Evolutionary conservation across 306 rosid species (phyloP).

Genomic region (Cicer judaicum): DNA sequence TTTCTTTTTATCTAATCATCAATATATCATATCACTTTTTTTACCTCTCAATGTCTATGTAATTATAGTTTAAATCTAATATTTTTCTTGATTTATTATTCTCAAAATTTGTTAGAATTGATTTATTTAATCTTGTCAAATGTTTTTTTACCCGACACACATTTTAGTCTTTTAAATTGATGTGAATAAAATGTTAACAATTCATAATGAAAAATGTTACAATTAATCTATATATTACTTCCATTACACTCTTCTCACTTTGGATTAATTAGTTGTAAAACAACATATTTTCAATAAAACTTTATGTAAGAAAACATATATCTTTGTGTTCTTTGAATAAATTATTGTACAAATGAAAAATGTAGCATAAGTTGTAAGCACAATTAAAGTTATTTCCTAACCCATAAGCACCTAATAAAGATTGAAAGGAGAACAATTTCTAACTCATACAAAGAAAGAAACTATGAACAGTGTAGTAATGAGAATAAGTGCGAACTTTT

Average conservation of each 20-base stretch:
- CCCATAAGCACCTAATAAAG: constrained; percentile 34
- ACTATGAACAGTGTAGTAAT: neutral
- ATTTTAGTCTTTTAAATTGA: neutral
- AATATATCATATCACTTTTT: too few relatives aligned
- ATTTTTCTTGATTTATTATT: neutral
- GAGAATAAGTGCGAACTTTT: constrained; percentile 40
- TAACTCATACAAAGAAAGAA: neutral
- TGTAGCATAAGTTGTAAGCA: constrained; percentile 16
- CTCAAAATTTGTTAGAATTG: constrained; percentile 13
- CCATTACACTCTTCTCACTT: neutral
- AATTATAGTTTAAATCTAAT: too few relatives aligned
- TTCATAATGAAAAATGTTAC: constrained; percentile 15
- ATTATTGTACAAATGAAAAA: neutral
- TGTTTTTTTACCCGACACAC: neutral
- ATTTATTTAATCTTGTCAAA: constrained; percentile 7
- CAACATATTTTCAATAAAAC: neutral
- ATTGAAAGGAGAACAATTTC: constrained; percentile 1
- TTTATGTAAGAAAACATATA: neutral
- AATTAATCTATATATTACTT: neutral
- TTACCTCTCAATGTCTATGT: too few relatives aligned
- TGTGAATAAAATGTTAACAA: neutral
- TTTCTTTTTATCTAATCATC: too few relatives aligned
- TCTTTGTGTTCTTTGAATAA: neutral
- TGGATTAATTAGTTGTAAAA: neutral
- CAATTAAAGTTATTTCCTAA: constrained; percentile 17